phyloP scores from a whole-genome alignment of 345 rosid genomes.

The Cardiospermum halicacabum region DNA sequence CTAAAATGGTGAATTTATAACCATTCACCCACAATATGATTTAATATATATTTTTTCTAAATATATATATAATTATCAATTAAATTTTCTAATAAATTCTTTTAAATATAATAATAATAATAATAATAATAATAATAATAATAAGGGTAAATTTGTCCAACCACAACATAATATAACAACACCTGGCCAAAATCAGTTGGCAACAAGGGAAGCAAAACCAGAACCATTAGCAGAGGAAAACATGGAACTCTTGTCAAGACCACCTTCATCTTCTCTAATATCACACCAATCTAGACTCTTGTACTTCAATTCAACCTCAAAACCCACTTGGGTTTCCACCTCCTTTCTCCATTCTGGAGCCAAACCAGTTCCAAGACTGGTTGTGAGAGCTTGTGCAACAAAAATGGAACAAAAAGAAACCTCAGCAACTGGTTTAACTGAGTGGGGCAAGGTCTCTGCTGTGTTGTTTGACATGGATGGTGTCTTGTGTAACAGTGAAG shows the following conservation, averaged over 20 bases:
- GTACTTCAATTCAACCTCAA: conserved; percentile 26
- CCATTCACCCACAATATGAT: too few species aligned
- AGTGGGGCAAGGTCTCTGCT: conserved; percentile 89
- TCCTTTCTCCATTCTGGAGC: conserved; percentile 21
- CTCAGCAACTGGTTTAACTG: conserved; percentile 10
- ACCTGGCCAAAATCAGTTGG: not conserved
- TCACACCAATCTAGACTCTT: conserved; percentile 21
- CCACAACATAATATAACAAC: not conserved
- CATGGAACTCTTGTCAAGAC: conserved; percentile 44
- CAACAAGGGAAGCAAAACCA: conserved; percentile 1
- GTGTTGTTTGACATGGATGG: conserved; percentile 96
- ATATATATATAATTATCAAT: too few species aligned
- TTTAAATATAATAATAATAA: too few species aligned
- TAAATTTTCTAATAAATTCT: too few species aligned
- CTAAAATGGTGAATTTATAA: too few species aligned
- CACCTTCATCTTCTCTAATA: conserved; percentile 30
- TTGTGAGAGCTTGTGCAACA: conserved; percentile 39
- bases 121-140: not conserved
- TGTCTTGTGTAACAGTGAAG: conserved; percentile 79
- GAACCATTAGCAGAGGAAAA: too few species aligned
- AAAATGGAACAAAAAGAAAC: conserved; percentile 34
- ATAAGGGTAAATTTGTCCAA: conserved; percentile 18
- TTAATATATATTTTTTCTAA: too few species aligned
- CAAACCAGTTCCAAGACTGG: conserved; percentile 20
- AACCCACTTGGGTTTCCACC: conserved; percentile 25